These are phyloP conservation scores for Entomortierella chlamydospora DNA, from an alignment of 192 early-diverging fungal genomes.

Conservation along the genomic window DNA sequence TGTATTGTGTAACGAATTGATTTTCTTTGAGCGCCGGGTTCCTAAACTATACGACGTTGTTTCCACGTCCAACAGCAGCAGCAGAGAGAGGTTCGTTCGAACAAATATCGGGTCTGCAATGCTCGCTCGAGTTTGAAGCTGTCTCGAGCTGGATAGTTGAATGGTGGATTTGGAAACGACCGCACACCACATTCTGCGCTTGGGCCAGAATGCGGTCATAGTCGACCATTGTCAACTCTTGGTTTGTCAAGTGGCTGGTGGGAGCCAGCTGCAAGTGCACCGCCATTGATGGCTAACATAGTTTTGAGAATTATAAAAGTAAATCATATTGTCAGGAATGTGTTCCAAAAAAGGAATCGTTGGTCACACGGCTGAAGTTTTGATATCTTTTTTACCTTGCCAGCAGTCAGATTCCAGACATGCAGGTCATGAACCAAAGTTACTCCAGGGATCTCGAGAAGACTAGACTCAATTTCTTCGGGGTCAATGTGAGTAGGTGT, in stretches of 20 bases:
- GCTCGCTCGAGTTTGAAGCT: slow-evolving; percentile 54
- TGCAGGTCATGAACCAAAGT: slow-evolving; percentile 66
- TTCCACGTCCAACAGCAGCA: slow-evolving; percentile 7
- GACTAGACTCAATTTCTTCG: slow-evolving; percentile 55
- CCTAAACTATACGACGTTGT: slow-evolving; percentile 30
- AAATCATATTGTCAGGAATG: not conserved
- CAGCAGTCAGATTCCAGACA: slow-evolving; percentile 67
- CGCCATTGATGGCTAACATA: slow-evolving; percentile 38
- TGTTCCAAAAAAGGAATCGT: slow-evolving; percentile 28
- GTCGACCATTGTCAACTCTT: slow-evolving; percentile 34
- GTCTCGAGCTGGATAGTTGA: slow-evolving; percentile 67
- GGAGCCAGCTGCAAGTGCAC: slow-evolving; percentile 35
- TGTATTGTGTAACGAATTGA: too few relatives aligned
- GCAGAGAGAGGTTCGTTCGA: slow-evolving; percentile 18
- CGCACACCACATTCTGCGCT: slow-evolving; percentile 64
- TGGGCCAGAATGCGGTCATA: slow-evolving; percentile 64
- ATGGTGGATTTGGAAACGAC: slow-evolving; percentile 64
- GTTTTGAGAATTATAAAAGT: slow-evolving; percentile 9
- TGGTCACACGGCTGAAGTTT: not conserved
- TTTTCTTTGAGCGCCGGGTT: too few relatives aligned
- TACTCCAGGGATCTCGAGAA: slow-evolving; percentile 60
- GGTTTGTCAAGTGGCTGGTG: slow-evolving; percentile 1
- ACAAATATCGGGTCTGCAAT: slow-evolving; percentile 63
- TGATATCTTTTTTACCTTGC: slow-evolving; percentile 48
- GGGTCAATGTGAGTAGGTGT: slow-evolving; percentile 63